These are phyloP conservation scores for Diaporthe sp. DNA, from an alignment of 2,329 filamentous ascomycete genomes.

Conservation along the genomic window DNA sequence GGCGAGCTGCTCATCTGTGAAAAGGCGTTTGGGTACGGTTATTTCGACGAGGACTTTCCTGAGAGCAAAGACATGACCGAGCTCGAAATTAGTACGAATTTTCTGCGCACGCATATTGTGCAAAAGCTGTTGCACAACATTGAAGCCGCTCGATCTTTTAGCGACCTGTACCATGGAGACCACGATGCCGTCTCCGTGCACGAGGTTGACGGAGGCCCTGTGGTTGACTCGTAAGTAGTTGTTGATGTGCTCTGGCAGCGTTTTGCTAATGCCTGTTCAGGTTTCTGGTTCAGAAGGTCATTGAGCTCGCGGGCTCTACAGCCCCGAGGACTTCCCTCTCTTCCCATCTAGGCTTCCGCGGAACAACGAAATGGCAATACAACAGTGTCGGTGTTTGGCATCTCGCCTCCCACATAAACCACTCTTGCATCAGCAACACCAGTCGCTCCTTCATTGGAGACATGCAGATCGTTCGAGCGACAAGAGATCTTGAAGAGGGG, in stretches of 20 bases:
- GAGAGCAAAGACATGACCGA: neutral
- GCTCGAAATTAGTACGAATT: accelerated
- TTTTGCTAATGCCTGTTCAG: neutral
- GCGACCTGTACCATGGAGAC: neutral
- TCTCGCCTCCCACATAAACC: neutral
- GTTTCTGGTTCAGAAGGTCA: neutral
- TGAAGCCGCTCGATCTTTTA: neutral
- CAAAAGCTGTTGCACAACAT: neutral
- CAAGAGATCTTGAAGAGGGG: neutral
- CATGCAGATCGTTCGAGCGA: neutral
- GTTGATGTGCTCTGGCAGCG: too few species aligned
- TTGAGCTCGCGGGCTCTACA: accelerated
- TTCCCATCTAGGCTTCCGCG: accelerated
- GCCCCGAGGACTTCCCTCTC: neutral
- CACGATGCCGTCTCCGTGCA: too few species aligned
- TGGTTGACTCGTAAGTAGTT: neutral
- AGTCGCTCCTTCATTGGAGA: neutral
- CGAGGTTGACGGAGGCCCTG: neutral
- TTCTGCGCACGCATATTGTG: neutral
- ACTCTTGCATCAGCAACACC: neutral
- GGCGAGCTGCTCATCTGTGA: neutral
- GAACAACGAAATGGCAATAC: neutral
- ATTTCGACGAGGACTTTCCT: too few species aligned
- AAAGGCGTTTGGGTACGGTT: neutral
- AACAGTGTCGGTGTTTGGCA: neutral